Conservation (phyloP, 208 protist species). For the Acanthamoeba culbertsoni region DNA sequence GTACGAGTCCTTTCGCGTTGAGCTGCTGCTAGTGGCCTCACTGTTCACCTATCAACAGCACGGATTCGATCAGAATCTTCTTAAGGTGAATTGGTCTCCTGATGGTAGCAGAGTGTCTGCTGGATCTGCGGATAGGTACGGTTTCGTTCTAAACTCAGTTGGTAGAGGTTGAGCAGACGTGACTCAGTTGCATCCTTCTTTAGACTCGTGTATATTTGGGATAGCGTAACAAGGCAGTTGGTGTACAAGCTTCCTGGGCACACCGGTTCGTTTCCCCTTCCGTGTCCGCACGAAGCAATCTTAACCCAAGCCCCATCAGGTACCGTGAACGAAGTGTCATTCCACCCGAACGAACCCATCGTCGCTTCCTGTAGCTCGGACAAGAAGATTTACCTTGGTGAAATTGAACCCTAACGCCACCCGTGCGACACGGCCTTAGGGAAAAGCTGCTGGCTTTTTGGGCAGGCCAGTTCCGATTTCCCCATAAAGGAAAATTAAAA, state of each 20-base stretch:
- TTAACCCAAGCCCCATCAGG: neutral
- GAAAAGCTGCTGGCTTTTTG: too few species aligned
- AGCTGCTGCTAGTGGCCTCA: neutral
- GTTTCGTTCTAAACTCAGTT: neutral
- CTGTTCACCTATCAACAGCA: conserved; percentile 43
- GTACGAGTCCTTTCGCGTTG: neutral
- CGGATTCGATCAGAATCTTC: conserved; percentile 81
- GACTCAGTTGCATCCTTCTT: neutral
- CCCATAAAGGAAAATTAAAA: neutral
- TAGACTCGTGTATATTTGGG: conserved; percentile 77
- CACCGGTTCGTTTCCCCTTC: conserved; percentile 12
- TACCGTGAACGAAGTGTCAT: conserved; percentile 73
- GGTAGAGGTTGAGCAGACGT: neutral
- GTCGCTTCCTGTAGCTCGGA: conserved; percentile 75
- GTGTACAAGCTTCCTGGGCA: conserved; percentile 80
- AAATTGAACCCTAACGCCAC: conserved; percentile 68
- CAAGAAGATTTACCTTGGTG: conserved; percentile 79
- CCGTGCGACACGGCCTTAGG: too few species aligned
- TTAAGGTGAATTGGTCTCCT: conserved; percentile 76
- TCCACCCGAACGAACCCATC: conserved; percentile 82
- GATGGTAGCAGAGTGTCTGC: conserved; percentile 70
- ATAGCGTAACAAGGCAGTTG: conserved; percentile 59
- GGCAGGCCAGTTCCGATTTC: neutral
- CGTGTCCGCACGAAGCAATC: neutral
- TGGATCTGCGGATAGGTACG: conserved; percentile 70